Evolutionary conservation across 225 moss, liverwort and hornwort genomes (phyloP), one percentile per base, ranked within the genome.

Genomic region (Ulota crispa): DNA sequence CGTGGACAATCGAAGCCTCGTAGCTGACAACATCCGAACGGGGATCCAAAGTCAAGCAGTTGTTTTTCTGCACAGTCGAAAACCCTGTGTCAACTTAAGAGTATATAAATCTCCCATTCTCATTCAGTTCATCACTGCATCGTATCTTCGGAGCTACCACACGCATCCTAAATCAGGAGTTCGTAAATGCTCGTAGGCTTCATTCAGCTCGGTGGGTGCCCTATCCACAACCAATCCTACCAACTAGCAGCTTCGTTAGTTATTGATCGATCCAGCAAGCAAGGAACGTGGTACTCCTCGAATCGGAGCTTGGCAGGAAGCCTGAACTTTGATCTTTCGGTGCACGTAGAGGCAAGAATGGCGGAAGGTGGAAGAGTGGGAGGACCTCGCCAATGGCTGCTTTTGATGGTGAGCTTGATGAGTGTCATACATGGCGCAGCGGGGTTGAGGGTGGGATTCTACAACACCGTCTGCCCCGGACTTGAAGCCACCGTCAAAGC

Each of bases 401-500:
- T 89, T 2, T 20, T 89, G 63, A 4, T 89, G 36, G 67, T 86
- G 76, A 82, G 72, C 78, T 72, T 86, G 79, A 55, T 86, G 81
- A 81, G 89, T 56, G 54, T 60, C 20, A 8, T 79, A 1, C 85
- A 85, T 1, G 70, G 85, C 68, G 63, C 87, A 20, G 81, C 26
- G 24, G 89, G 78, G 21, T 72, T 89, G 80, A 68, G 5, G 75
- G 89, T 90, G 82, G 90, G 90, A 12, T 90, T 88, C 75, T 90
- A 90, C 73, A 77, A 55, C 59, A 4, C 0, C 3, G 66, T 80
- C 26, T 90, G 90, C 65, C 84, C 86, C n/a, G 13, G 8, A 10
- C 84, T 74, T 13, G 90, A 90, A 68, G 69, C 73, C 80, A 75
- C 80, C 16, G 34, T 90, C 37, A 84, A 30, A 68, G 24, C 27